Base-by-base conservation (phyloP, 768 basidiomycete species). In the Exsudoporus frostii region DNA sequence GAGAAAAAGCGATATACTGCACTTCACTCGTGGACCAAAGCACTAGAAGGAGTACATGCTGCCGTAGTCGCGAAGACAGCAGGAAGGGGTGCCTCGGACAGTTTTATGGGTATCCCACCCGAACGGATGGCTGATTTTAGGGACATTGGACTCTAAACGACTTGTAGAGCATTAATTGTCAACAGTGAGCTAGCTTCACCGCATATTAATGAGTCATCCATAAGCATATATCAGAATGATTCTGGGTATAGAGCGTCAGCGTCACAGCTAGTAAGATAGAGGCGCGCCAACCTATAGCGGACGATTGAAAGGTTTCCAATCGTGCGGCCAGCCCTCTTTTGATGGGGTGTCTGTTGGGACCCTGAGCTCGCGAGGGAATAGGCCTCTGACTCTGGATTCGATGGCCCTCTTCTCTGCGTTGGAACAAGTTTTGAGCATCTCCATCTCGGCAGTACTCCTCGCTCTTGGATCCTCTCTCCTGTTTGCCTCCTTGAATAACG, bases 311-410 rank as follows among this genome's bases (percentile, higher is more conserved):
- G 88, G 79, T 50, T 79, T 89, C 83, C 86, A 95, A n/a, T 86
- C 83, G 64, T 94, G 88, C 48, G 85, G 83, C 93, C 93, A 96
- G 4, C 92, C 91, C 39, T 78, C 76, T 50, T 80, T 81, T 24
- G 88, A 79, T 3, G 92, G 88, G 7, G 90, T 94, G 65, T 96
- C 94, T 5, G 88, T 83, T 40, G 95, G 94, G 43, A 90, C 78
- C 58, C 85, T 83, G 65, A 92, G 66, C 68, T 98, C 94, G 55
- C 95, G 80, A 54, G 95, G 95, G 71, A 95, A 90, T 34, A 96
- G 68, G 1, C 89, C 90, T 51, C 84, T 83, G 66, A 88, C 78
- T 59, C 90, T 79, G 29, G 88, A 84, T 68, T 95, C 90, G 61
- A 87, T 71, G 13, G 82, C 84, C 63, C 81, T 80, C 65, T 80